These are phyloP conservation scores for Geotrichum histeridarum DNA, from an alignment of 1,139 yeast species.

Conservation along the genomic window DNA sequence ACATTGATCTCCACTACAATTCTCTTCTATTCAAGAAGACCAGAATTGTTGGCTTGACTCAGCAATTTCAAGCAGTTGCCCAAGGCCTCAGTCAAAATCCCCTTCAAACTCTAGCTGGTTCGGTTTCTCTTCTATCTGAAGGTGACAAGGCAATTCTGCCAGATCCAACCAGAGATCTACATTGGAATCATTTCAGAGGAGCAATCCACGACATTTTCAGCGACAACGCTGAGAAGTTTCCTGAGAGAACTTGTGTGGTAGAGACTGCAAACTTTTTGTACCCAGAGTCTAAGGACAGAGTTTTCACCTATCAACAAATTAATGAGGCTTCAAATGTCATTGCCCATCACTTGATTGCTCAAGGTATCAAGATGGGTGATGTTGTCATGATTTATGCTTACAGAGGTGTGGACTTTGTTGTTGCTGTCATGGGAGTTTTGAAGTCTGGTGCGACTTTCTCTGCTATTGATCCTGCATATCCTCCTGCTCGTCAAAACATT, in stretches of 20 bases:
- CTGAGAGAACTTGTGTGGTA: constrained; percentile 83
- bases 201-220: constrained; percentile 94
- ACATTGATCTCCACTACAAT: constrained; percentile 58
- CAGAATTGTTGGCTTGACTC: constrained; percentile 63
- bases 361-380: constrained; percentile 85
- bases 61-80: constrained; percentile 61
- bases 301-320: constrained; percentile 78
- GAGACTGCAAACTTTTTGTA: constrained; percentile 72
- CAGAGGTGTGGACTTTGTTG: constrained; percentile 93
- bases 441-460: constrained; percentile 98
- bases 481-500: constrained; percentile 94
- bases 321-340: constrained; percentile 91
- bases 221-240: constrained; percentile 73
- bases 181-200: constrained; percentile 89
- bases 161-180: constrained; percentile 80
- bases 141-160: constrained; percentile 62
- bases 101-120: constrained; percentile 48
- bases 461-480: constrained; percentile 97
- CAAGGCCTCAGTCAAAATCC: constrained; percentile 26
- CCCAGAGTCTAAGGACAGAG: constrained; percentile 53
- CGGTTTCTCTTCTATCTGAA: constrained; percentile 59
- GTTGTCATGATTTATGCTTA: constrained; percentile 96
- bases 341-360: constrained; percentile 75
- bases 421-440: constrained; percentile 94
- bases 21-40: constrained; percentile 66